These are phyloP conservation scores for Silene latifolia DNA, from an alignment of 148 eudicot genomes.

Conservation along the genomic window DNA sequence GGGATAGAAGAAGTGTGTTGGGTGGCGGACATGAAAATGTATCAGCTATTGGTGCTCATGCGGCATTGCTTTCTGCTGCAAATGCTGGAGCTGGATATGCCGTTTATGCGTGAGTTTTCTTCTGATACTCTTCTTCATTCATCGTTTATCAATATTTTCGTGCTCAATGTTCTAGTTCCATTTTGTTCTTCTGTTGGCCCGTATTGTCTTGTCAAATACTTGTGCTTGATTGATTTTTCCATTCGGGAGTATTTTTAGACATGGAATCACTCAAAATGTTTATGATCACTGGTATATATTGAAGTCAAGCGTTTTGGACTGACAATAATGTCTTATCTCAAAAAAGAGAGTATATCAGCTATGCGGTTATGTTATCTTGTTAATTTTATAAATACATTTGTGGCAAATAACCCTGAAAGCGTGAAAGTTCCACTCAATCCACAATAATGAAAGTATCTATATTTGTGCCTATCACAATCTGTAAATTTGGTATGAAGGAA, in stretches of 20 bases:
- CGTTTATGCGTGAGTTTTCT: constrained; percentile 75
- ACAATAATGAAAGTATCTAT: background rate
- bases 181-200: background rate
- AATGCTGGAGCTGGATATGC: constrained; percentile 83
- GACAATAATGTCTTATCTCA: background rate
- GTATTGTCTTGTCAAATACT: constrained; percentile 3
- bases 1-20: constrained; percentile 50
- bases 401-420: background rate
- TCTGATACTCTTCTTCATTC: background rate
- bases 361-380: background rate
- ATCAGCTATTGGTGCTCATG: constrained; percentile 54
- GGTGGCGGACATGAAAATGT: constrained; percentile 54
- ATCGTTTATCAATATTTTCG: constrained; percentile 3
- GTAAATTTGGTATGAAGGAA: too few relatives aligned
- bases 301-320: background rate
- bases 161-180: background rate
- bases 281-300: background rate
- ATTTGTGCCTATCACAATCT: background rate
- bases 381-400: background rate
- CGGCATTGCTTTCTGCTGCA: constrained; percentile 59
- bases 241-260: background rate
- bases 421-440: background rate
- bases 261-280: background rate
- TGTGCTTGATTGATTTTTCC: background rate
- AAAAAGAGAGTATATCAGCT: background rate